Conservation (phyloP, 306 rosid genomes). For the Styphnolobium japonicum region DNA sequence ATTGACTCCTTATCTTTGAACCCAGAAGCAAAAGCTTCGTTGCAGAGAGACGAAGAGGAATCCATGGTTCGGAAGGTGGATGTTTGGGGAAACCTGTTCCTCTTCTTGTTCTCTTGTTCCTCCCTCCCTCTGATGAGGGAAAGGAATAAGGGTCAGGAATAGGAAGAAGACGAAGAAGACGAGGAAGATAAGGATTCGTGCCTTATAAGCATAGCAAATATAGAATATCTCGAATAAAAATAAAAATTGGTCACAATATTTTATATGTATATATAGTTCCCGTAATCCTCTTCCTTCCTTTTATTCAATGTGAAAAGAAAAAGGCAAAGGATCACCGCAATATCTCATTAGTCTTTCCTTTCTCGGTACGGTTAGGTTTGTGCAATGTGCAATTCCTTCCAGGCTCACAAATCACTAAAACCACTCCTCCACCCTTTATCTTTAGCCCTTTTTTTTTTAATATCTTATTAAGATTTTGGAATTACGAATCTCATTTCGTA, state of each 20-base stretch:
- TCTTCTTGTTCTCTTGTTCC: conserved; percentile 17
- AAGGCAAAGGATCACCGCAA: too few species aligned
- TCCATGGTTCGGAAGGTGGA: conserved; percentile 42
- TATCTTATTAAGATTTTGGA: too few species aligned
- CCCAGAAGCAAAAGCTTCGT: conserved; percentile 37
- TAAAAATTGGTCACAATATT: not conserved
- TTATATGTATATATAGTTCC: conserved; percentile 28
- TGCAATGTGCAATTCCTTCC: too few species aligned
- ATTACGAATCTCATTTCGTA: too few species aligned
- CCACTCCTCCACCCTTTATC: too few species aligned
- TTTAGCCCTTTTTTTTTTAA: too few species aligned
- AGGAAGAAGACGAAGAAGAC: conserved; percentile 27
- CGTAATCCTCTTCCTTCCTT: too few species aligned
- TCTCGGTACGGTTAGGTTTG: too few species aligned
- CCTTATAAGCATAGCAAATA: conserved; percentile 28
- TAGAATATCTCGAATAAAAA: not conserved
- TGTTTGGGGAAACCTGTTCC: not conserved
- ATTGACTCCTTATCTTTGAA: conserved; percentile 57
- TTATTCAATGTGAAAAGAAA: too few species aligned
- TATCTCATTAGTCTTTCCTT: too few species aligned
- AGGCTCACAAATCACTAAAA: too few species aligned
- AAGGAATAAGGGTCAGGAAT: conserved; percentile 27
- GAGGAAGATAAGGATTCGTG: conserved; percentile 38
- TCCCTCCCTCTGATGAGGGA: conserved; percentile 32
- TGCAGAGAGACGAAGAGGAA: conserved; percentile 37